A percentile compares a stretch with the other conserved stretches of the same genome.
phyloP scores from a whole-genome alignment of 1,139 yeast species.

The Taphrina wiesneri region DNA sequence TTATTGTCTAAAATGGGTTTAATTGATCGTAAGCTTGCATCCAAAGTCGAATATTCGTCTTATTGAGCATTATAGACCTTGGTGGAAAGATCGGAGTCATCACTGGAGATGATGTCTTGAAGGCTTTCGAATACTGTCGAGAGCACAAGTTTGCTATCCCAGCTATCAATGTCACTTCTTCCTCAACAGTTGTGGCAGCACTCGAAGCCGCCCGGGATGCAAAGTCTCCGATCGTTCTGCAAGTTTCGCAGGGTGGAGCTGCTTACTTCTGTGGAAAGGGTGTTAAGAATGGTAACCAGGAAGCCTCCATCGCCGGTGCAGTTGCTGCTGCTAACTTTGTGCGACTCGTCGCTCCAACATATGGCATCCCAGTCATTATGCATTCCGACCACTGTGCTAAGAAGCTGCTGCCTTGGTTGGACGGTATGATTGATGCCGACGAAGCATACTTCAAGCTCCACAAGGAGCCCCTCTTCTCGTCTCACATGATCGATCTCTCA shows the following conservation, averaged over 20 bases:
- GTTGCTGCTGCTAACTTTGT: slow-evolving; percentile 98
- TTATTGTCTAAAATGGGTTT: slow-evolving; percentile 20
- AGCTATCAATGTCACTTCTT: slow-evolving; percentile 89
- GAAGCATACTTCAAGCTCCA: slow-evolving; percentile 81
- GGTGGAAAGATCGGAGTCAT: slow-evolving; percentile 67
- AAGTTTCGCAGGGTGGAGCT: slow-evolving; percentile 99
- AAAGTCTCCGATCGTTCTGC: slow-evolving; percentile 94
- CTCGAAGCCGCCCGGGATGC: slow-evolving; percentile 97
- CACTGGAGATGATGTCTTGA: slow-evolving; percentile 95
- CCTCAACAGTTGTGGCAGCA: slow-evolving; percentile 95
- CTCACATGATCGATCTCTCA: slow-evolving; percentile 98
- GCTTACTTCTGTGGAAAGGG: slow-evolving; percentile 86
- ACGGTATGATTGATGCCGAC: slow-evolving; percentile 95
- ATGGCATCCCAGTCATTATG: slow-evolving; percentile 93
- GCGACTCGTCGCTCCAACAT: slow-evolving; percentile 92
- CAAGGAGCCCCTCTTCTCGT: slow-evolving; percentile 96
- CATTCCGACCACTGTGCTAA: slow-evolving; percentile 99
- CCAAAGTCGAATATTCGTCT: neutral
- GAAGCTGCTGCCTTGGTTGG: slow-evolving; percentile 97
- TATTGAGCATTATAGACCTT: neutral
- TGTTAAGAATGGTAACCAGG: slow-evolving; percentile 87
- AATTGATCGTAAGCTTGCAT: slow-evolving; percentile 12
- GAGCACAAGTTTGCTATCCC: slow-evolving; percentile 94
- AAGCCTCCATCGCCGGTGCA: slow-evolving; percentile 92
- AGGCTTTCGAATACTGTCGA: slow-evolving; percentile 89